Conservation (phyloP, 352 stramenopile genomes). For the Phytophthora colocasiae region DNA sequence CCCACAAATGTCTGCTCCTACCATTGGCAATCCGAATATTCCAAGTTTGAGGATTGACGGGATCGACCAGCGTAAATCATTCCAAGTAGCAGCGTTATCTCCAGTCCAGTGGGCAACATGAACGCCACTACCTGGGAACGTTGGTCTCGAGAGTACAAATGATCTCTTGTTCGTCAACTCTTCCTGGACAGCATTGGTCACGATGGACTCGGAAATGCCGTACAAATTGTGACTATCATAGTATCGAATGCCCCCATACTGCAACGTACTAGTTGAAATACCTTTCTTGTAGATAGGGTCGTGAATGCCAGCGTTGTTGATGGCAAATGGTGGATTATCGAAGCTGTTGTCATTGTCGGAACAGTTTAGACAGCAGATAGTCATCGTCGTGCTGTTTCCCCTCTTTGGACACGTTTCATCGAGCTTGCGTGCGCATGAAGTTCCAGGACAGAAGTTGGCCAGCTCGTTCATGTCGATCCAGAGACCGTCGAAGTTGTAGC, state of each 20-base stretch:
- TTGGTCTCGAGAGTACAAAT: conserved; percentile 80
- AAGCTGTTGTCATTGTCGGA: conserved; percentile 50
- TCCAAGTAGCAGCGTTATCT: conserved; percentile 82
- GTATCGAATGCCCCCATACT: conserved; percentile 60
- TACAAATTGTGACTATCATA: conserved; percentile 89
- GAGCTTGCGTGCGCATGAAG: conserved; percentile 42
- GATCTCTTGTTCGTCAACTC: conserved; percentile 59
- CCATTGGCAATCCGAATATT: conserved; percentile 83
- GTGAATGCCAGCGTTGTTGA: conserved; percentile 56
- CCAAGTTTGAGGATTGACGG: conserved; percentile 77
- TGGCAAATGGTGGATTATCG: conserved; percentile 60
- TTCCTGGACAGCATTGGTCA: conserved; percentile 65
- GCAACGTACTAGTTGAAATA: conserved; percentile 63
- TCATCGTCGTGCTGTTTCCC: conserved; percentile 42
- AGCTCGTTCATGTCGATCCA: conserved; percentile 93
- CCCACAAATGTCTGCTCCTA: conserved; percentile 82
- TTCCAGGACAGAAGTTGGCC: conserved; percentile 75
- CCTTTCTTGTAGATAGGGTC: conserved; percentile 65
- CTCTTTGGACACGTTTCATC: conserved; percentile 45
- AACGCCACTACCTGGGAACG: conserved; percentile 66
- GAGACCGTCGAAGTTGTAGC: conserved; percentile 60
- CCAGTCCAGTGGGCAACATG: conserved; percentile 81
- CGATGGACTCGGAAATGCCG: conserved; percentile 76
- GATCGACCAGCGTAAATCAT: conserved; percentile 78
- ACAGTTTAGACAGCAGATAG: conserved; percentile 60